A percentile compares a stretch with the other conserved stretches of the same genome.
These are phyloP conservation scores for Penicillium waksmanii DNA, from an alignment of 495 filamentous ascomycete genomes.

Conservation along the genomic window DNA sequence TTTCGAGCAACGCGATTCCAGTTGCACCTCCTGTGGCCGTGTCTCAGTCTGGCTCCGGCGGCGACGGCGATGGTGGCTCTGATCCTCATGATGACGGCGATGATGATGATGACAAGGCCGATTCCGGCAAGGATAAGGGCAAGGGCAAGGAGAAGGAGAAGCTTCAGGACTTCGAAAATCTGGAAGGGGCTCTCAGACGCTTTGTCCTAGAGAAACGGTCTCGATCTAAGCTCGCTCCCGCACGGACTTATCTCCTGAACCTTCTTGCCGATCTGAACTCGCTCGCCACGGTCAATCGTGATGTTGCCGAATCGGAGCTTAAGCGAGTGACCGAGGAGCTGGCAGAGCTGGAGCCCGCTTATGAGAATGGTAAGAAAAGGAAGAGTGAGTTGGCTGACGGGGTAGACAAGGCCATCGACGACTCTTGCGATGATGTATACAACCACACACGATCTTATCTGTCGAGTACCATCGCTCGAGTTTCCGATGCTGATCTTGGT, in stretches of 20 bases:
- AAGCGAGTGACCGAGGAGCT: conserved; percentile 82
- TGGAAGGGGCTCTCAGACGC: conserved; percentile 84
- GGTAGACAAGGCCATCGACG: conserved; percentile 80
- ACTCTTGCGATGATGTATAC: conserved; percentile 82
- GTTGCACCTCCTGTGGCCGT: conserved; percentile 59
- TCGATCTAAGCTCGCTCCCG: conserved; percentile 91
- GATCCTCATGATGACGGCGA: conserved; percentile 61
- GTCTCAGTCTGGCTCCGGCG: conserved; percentile 52
- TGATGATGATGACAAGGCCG: conserved; percentile 53
- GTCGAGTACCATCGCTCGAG: conserved; percentile 67
- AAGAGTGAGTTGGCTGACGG: conserved; percentile 80
- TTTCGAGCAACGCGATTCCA: conserved; percentile 93
- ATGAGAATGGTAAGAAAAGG: conserved; percentile 81
- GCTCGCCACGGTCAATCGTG: conserved; percentile 83
- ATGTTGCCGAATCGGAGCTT: conserved; percentile 83
- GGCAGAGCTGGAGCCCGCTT: conserved; percentile 78
- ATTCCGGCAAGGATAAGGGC: conserved; percentile 66
- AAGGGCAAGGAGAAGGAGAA: conserved; percentile 91
- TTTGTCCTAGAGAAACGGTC: conserved; percentile 97
- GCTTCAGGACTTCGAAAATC: conserved; percentile 81
- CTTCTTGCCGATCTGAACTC: conserved; percentile 82
- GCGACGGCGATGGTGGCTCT: conserved; percentile 59
- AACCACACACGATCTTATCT: conserved; percentile 76
- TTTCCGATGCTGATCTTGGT: conserved; percentile 77
- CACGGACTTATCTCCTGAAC: conserved; percentile 95